phyloP scores from a whole-genome alignment of 352 stramenopile genomes.

The Thalassiosira gravida region DNA sequence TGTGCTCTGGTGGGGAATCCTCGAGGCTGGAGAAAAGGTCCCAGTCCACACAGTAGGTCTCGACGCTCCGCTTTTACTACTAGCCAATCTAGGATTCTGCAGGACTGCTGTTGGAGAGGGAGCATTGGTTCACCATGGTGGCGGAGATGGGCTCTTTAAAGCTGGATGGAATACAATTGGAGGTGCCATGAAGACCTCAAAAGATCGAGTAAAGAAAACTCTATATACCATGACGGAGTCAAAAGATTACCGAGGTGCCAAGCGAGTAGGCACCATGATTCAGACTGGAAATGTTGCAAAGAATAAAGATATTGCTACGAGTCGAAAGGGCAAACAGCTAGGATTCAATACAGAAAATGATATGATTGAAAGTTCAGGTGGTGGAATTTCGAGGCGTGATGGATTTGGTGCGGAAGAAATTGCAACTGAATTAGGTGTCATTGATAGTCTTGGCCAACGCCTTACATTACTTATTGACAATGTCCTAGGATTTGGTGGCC shows the following conservation, averaged over 20 bases:
- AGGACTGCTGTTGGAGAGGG: slow-evolving; percentile 83
- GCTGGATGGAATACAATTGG: slow-evolving; percentile 59
- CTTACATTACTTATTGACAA: slow-evolving; percentile 88
- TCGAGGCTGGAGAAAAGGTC: slow-evolving; percentile 79
- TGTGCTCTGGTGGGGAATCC: slow-evolving; percentile 85
- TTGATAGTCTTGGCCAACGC: slow-evolving; percentile 86
- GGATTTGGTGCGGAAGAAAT: slow-evolving; percentile 73
- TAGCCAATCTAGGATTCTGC: slow-evolving; percentile 86
- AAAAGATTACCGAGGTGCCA: slow-evolving; percentile 50
- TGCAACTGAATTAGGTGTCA: slow-evolving; percentile 84
- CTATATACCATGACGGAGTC: slow-evolving; percentile 54
- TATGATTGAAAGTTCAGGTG: slow-evolving; percentile 41
- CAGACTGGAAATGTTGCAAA: slow-evolving; percentile 26
- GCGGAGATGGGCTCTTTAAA: slow-evolving; percentile 39
- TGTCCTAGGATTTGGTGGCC: slow-evolving; percentile 85
- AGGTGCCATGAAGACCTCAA: slow-evolving; percentile 58
- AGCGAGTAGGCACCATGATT: slow-evolving; percentile 27
- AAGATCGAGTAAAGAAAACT: slow-evolving; percentile 64
- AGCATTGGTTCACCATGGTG: slow-evolving; percentile 84
- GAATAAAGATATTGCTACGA: slow-evolving; percentile 16
- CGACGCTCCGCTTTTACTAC: slow-evolving; percentile 86
- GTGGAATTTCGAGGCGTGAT: slow-evolving; percentile 42
- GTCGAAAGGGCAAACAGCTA: slow-evolving; percentile 37
- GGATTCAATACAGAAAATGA: slow-evolving; percentile 58
- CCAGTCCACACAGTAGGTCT: slow-evolving; percentile 86